Conservation (phyloP, 1,284 basidiomycete species). For the Cryptococcus sp. region DNA sequence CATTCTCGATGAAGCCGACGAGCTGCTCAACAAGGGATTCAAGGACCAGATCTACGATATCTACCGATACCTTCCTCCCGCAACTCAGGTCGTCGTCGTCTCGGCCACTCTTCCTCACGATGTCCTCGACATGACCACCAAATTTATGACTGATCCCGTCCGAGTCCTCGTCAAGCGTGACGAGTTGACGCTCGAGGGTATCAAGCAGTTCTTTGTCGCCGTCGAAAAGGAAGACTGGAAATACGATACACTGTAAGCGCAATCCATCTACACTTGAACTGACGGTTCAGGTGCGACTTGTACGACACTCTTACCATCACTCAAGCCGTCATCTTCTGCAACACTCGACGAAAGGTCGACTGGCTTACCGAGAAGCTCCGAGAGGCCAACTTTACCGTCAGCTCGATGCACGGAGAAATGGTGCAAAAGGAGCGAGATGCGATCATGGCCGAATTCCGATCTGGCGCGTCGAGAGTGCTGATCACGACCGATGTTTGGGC, state of each 20-base stretch:
- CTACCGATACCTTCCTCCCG: slow-evolving; percentile 95
- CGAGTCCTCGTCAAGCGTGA: slow-evolving; percentile 99
- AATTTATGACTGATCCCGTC: slow-evolving; percentile 97
- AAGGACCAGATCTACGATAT: slow-evolving; percentile 99
- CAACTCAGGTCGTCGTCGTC: slow-evolving; percentile 94
- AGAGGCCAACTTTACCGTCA: slow-evolving; percentile 91
- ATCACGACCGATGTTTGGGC: slow-evolving; percentile 99
- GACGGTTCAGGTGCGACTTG: slow-evolving; percentile 58
- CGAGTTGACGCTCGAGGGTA: slow-evolving; percentile 97
- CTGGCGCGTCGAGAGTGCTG: slow-evolving; percentile 73
- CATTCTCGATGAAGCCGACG: slow-evolving; percentile 96
- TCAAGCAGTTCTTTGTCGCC: slow-evolving; percentile 99
- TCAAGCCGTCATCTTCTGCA: slow-evolving; percentile 99
- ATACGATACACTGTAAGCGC: slow-evolving; percentile 79
- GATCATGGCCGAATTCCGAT: slow-evolving; percentile 98
- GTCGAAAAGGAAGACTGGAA: slow-evolving; percentile 99
- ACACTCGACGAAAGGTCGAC: slow-evolving; percentile 97
- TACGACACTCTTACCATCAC: slow-evolving; percentile 99
- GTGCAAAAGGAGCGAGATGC: slow-evolving; percentile 96
- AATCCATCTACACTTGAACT: background rate
- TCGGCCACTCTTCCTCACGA: slow-evolving; percentile 96
- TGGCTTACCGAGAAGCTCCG: slow-evolving; percentile 99
- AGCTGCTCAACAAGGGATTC: slow-evolving; percentile 96
- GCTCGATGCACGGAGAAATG: slow-evolving; percentile 95
- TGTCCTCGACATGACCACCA: slow-evolving; percentile 98